Evolutionary conservation across 129 eudicot genomes (phyloP).

Genomic region (Kitagawia praeruptora): DNA sequence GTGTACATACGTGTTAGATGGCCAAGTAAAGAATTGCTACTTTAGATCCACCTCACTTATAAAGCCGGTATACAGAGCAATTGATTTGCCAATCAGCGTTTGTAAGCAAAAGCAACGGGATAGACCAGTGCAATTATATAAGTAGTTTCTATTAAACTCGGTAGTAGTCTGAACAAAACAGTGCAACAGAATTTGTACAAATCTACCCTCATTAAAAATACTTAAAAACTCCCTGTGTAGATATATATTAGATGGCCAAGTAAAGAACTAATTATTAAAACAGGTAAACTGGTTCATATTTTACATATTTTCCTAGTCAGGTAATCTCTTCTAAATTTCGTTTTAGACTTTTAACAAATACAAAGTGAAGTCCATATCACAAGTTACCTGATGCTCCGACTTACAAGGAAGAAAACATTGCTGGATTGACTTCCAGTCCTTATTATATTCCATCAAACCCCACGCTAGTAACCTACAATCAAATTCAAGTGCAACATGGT

Average conservation of each 20-base stretch:
- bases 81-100: not conserved
- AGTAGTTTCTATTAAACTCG: not conserved
- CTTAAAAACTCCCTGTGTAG: no score
- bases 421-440: slow-evolving; percentile 86
- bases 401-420: slow-evolving; percentile 84
- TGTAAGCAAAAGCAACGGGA: not conserved
- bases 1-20: no score
- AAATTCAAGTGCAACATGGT: slow-evolving; percentile 3
- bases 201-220: not conserved
- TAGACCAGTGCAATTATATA: not conserved
- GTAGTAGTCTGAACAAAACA: not conserved
- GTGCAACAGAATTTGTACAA: not conserved
- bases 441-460: slow-evolving; percentile 83
- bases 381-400: slow-evolving; percentile 75
- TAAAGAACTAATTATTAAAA: not conserved
- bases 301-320: not conserved
- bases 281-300: not conserved
- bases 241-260: no score
- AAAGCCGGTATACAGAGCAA: not conserved
- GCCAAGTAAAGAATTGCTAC: not conserved
- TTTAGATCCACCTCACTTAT: not conserved
- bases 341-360: not conserved
- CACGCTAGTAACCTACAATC: slow-evolving; percentile 67
- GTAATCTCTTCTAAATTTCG: not conserved
- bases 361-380: not conserved